Evolutionary conservation across 495 filamentous ascomycete genomes (phyloP).

Genomic region (Podospora sp.): DNA sequence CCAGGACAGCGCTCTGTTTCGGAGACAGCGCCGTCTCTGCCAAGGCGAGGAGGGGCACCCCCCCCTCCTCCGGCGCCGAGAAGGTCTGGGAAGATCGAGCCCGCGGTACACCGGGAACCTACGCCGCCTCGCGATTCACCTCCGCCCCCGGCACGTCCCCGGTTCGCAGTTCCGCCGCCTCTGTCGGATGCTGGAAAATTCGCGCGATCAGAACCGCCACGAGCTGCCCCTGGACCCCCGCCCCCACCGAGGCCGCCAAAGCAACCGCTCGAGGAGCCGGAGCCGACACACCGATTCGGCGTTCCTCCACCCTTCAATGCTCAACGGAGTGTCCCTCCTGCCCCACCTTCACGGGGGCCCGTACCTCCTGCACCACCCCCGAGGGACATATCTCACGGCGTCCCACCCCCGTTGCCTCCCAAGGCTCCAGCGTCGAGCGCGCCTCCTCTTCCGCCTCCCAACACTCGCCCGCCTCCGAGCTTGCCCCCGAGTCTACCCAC

Average conservation of each 20-base stretch:
- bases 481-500: conserved; percentile 43
- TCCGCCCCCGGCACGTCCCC: conserved; percentile 57
- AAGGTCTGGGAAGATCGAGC: conserved; percentile 53
- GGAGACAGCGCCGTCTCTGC: conserved; percentile 38
- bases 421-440: conserved; percentile 64
- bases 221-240: conserved; percentile 70
- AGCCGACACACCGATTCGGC: conserved; percentile 59
- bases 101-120: conserved; percentile 50
- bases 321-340: conserved; percentile 69
- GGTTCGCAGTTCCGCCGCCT: conserved; percentile 82
- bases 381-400: conserved; percentile 46
- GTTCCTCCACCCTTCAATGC: conserved; percentile 85
- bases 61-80: conserved; percentile 80
- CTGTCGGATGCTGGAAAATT: conserved; percentile 85
- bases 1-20: conserved; percentile 40
- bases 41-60: conserved; percentile 72
- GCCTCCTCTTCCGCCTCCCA: conserved; percentile 61
- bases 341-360: conserved; percentile 70
- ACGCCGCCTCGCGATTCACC: conserved; percentile 61
- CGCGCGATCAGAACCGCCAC: conserved; percentile 57
- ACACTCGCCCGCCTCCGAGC: conserved; percentile 45
- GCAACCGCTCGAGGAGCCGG: conserved; percentile 68
- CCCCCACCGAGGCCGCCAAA: conserved; percentile 89
- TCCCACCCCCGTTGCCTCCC: conserved; percentile 69
- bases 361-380: conserved; percentile 68